phyloP scores from a whole-genome alignment of 768 basidiomycete species.

The Russula ochroleuca region DNA sequence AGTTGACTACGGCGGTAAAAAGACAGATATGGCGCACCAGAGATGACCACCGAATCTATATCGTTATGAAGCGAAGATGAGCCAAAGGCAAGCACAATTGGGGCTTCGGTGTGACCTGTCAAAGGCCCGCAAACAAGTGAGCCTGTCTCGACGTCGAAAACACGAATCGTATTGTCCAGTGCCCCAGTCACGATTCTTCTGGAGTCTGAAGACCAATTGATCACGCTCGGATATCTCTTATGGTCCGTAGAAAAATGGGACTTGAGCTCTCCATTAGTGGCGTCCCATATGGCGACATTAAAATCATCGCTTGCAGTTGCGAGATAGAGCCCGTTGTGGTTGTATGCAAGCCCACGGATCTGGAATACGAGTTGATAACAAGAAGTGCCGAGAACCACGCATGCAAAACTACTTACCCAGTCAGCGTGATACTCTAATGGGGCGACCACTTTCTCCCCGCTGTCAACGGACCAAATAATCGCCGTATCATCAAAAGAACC shows the following conservation, averaged over 20 bases:
- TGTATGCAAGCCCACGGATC: constrained; percentile 18
- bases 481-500: constrained; percentile 11
- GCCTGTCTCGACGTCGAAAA: constrained; percentile 20
- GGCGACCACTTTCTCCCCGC: background rate
- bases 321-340: constrained; percentile 26
- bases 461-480: constrained; percentile 16
- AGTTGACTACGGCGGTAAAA: too few species aligned
- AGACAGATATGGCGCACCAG: background rate
- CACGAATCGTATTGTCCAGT: constrained; percentile 6
- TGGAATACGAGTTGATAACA: background rate
- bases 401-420: constrained; percentile 3
- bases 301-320: constrained; percentile 48
- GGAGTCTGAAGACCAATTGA: constrained; percentile 17
- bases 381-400: background rate
- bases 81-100: constrained; percentile 1
- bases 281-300: constrained; percentile 47
- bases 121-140: constrained; percentile 4
- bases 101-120: background rate
- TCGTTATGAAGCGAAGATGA: background rate
- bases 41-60: background rate
- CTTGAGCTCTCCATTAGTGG: constrained; percentile 42
- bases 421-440: constrained; percentile 2
- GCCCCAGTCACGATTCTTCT: constrained; percentile 7
- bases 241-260: constrained; percentile 19
- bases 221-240: background rate